Base-by-base conservation (phyloP, 805 yeast species). In the Ogataea methanolica region DNA sequence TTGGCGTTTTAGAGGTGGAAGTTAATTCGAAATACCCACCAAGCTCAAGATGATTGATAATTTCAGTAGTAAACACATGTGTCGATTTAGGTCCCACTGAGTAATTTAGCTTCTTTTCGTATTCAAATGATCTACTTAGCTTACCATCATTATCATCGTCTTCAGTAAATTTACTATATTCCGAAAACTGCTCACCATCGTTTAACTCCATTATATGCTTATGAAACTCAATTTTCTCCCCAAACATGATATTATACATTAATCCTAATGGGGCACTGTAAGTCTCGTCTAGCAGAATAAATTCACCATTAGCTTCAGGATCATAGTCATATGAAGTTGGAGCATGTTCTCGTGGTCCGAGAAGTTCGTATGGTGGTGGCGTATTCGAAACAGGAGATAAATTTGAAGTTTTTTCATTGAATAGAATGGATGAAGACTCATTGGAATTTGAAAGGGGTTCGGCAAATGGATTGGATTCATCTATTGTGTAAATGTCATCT, bases 1-100 rank as follows among this genome's bases (percentile, higher is more conserved):
- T 94, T 0, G 99, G 99, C 0, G 99, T 91, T 37, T 69, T 71
- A 0, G 92, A 80, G 2, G 78, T 71, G 38, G 83, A 80, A 2
- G 81, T 67, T 2, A 89, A 80, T 49, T 80, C 75, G 33, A 88
- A 77, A 53, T 75, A 75, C 16, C 73, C 71, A 5, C 76, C 69
- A 44, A 72, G 70, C 57, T 87, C 85, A 57, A 75, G 67, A 41
- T 74, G 67, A 39, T 80, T 78, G 19, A 87, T 72, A 0, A 73
- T 69, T 56, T 90, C 97, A 3, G 65, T 67, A 6, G 71, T 73
- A 33, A 81, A 79, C 15, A 78, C 80, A 47, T 76, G 80, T 2
- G 99, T 91, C 22, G 92, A 88, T 58, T 88, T 90, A 12, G 99
- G 99, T 0, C 99, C 99, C 35, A 94, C 81, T 1, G 96, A 78